Evolutionary conservation across 1,139 yeast species (phyloP).

Genomic region (Blastobotrys aristatus): DNA sequence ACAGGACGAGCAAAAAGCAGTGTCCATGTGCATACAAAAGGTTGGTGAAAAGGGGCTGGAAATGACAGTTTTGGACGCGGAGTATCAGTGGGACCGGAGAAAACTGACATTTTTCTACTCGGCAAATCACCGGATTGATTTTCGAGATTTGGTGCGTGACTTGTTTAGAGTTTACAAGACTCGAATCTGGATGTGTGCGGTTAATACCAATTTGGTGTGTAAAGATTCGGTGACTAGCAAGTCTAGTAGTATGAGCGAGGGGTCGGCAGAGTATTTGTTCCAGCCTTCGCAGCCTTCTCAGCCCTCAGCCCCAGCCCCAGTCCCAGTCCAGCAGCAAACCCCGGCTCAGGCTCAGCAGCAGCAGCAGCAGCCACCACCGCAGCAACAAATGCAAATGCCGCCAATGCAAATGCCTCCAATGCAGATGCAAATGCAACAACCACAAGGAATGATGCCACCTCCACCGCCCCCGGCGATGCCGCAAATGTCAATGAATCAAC

Average conservation of each 20-base stretch:
- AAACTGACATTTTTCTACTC: constrained; percentile 90
- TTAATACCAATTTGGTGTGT: constrained; percentile 28
- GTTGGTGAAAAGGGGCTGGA: constrained; percentile 45
- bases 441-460: no score
- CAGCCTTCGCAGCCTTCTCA: constrained; percentile 4
- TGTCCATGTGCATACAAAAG: constrained; percentile 53
- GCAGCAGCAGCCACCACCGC: constrained; percentile 6
- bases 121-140: constrained; percentile 79
- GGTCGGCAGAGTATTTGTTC: constrained; percentile 8
- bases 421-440: no score
- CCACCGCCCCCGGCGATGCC: constrained; percentile 11
- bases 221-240: neutral
- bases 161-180: constrained; percentile 91
- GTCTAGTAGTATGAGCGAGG: neutral
- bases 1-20: constrained; percentile 70
- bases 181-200: constrained; percentile 96
- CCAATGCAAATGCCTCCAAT: no score
- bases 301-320: constrained; percentile 9
- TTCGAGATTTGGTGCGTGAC: constrained; percentile 87
- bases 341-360: constrained; percentile 8
- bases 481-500: constrained; percentile 3
- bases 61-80: constrained; percentile 64
- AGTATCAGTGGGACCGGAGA: constrained; percentile 92
- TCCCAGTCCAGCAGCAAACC: constrained; percentile 2
- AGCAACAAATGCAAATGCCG: constrained; percentile 6